Conservation (phyloP, 1,284 basidiomycete genomes). For the Ceratobasidium sp. region DNA sequence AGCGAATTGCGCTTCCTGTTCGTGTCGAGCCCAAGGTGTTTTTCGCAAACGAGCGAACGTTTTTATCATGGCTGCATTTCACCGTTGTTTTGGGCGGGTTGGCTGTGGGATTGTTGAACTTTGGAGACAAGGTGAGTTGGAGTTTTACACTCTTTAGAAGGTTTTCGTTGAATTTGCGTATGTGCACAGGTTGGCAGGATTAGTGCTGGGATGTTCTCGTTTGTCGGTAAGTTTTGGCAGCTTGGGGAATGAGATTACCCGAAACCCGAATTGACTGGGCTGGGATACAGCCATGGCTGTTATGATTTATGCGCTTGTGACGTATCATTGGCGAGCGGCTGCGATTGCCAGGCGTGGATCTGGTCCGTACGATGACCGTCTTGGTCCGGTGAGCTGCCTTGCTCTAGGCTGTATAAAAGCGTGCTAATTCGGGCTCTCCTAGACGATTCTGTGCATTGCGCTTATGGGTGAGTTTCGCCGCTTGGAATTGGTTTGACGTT, state of each 20-base stretch:
- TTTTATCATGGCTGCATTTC: constrained; percentile 96
- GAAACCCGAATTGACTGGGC: constrained; percentile 15
- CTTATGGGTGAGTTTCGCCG: constrained; percentile 69
- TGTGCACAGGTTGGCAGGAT: constrained; percentile 79
- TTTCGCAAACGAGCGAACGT: constrained; percentile 92
- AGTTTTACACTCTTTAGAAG: neutral
- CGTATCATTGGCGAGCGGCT: constrained; percentile 95
- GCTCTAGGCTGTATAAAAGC: constrained; percentile 44
- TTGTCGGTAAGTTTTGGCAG: constrained; percentile 70
- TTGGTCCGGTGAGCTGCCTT: constrained; percentile 72
- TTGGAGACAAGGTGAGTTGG: constrained; percentile 83
- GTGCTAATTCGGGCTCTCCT: constrained; percentile 35
- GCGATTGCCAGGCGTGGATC: constrained; percentile 91
- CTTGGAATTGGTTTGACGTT: constrained; percentile 4
- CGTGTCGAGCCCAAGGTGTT: constrained; percentile 94
- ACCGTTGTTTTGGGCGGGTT: constrained; percentile 92
- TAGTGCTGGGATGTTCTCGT: constrained; percentile 90
- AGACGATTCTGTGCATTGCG: constrained; percentile 88
- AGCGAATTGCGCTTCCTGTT: constrained; percentile 94
- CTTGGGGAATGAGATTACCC: neutral
- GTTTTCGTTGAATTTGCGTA: neutral
- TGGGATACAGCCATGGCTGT: constrained; percentile 82
- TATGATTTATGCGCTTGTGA: constrained; percentile 94
- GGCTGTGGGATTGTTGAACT: constrained; percentile 95
- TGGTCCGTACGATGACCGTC: constrained; percentile 95